Conservation (phyloP, 306 rosid species). For the Vigna mungo region DNA sequence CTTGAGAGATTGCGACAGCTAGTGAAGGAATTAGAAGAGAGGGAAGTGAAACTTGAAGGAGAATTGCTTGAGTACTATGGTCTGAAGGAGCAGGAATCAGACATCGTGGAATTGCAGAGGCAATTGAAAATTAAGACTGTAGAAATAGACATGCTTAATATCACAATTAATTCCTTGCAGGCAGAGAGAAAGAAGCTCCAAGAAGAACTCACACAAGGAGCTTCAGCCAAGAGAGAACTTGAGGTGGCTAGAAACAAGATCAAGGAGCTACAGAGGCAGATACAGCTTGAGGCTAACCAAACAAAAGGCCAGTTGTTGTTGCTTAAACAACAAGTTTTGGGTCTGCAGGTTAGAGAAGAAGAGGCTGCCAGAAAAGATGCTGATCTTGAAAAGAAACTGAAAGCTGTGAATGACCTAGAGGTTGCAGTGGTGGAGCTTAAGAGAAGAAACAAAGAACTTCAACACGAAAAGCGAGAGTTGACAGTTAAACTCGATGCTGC, state of each 20-base stretch:
- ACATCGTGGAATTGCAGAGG: slow-evolving; percentile 69
- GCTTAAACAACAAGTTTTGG: slow-evolving; percentile 90
- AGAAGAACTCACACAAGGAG: slow-evolving; percentile 71
- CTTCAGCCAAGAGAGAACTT: slow-evolving; percentile 71
- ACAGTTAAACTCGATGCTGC: slow-evolving; percentile 72
- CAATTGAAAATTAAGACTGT: slow-evolving; percentile 80
- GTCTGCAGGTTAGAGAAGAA: slow-evolving; percentile 82
- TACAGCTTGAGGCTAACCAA: slow-evolving; percentile 87
- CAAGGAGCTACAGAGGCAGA: slow-evolving; percentile 89
- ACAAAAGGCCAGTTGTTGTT: slow-evolving; percentile 86
- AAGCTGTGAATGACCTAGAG: slow-evolving; percentile 75
- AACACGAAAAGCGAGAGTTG: slow-evolving; percentile 83
- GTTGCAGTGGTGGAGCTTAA: slow-evolving; percentile 78
- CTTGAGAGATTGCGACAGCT: slow-evolving; percentile 64
- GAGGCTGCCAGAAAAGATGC: slow-evolving; percentile 78
- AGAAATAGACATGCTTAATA: slow-evolving; percentile 79
- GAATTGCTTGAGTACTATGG: slow-evolving; percentile 91
- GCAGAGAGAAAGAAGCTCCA: slow-evolving; percentile 87
- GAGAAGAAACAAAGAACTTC: slow-evolving; percentile 88
- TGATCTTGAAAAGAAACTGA: slow-evolving; percentile 75
- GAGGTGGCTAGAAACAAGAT: slow-evolving; percentile 85
- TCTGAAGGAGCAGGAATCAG: slow-evolving; percentile 81
- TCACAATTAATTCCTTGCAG: slow-evolving; percentile 81
- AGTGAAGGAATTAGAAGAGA: slow-evolving; percentile 90
- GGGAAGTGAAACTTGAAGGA: slow-evolving; percentile 92